Conservation (phyloP, 768 basidiomycete species). For the Psilocybe tampanensis region DNA sequence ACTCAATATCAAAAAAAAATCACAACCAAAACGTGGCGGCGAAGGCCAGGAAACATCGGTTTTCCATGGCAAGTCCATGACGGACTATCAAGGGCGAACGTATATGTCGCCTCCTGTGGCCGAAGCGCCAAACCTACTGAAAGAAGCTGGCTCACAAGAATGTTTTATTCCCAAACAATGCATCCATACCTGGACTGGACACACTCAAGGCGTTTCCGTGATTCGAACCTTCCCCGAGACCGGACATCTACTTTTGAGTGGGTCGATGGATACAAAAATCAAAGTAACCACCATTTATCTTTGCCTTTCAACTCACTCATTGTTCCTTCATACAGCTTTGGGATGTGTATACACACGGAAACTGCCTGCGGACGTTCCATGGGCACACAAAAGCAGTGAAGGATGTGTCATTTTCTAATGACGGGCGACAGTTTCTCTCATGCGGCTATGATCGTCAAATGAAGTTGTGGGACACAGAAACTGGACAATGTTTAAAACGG, state of each 20-base stretch:
- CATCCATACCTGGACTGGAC: conserved; percentile 98
- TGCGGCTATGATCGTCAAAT: conserved; percentile 96
- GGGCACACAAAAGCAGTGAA: conserved; percentile 97
- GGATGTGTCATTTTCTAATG: conserved; percentile 94
- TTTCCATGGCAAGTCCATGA: conserved; percentile 96
- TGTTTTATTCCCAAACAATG: conserved; percentile 95
- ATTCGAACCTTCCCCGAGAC: conserved; percentile 91
- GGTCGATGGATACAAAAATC: conserved; percentile 98
- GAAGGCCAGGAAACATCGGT: conserved; percentile 90
- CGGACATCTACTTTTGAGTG: conserved; percentile 91
- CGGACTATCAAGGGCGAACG: conserved; percentile 97
- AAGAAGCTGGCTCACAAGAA: conserved; percentile 84
- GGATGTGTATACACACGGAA: conserved; percentile 97
- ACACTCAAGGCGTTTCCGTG: conserved; percentile 94
- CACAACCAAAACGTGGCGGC: conserved; percentile 77
- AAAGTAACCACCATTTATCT: conserved; percentile 56
- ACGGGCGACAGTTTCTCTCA: conserved; percentile 86
- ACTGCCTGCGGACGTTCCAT: conserved; percentile 95
- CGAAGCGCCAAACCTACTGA: conserved; percentile 82
- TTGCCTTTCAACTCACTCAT: conserved; percentile 7
- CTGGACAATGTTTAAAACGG: conserved; percentile 94
- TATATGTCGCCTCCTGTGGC: conserved; percentile 94
- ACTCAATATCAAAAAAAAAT: conserved; percentile 67
- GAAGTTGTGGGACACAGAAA: conserved; percentile 99
- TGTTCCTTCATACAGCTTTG: conserved; percentile 72